Percentiles rank a stretch among this genome's conserved stretches.
Conservation (phyloP, 116 monocot genomes). For the Trichopus zeylanicus region DNA sequence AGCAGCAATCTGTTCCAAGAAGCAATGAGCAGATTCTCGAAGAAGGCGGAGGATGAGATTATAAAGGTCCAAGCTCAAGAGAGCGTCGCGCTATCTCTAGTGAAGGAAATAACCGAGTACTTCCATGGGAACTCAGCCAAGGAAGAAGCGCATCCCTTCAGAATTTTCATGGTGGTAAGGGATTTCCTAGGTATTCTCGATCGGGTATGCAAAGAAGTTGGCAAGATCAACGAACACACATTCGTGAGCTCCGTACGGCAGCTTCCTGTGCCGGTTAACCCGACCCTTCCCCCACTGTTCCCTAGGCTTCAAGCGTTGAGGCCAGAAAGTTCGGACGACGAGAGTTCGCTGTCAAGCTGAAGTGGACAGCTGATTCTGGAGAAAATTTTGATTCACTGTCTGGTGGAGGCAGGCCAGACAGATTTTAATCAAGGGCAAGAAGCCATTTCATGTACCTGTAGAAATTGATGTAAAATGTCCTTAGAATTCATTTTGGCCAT, state of each 20-base stretch:
- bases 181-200: constrained; percentile 59
- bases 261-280: constrained; percentile 15
- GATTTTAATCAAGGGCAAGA: background rate
- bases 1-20: constrained; percentile 27
- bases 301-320: constrained; percentile 16
- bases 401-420: background rate
- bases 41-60: constrained; percentile 44
- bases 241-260: constrained; percentile 5
- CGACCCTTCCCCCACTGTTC: constrained; percentile 7
- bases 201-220: constrained; percentile 68
- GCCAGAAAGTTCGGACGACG: constrained; percentile 23
- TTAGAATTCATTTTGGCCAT: background rate
- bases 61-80: constrained; percentile 37
- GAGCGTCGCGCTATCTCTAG: constrained; percentile 23
- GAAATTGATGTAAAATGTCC: constrained; percentile 5
- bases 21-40: constrained; percentile 44
- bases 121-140: constrained; percentile 68
- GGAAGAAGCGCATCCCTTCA: constrained; percentile 63
- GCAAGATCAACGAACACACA: constrained; percentile 29
- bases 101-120: constrained; percentile 59
- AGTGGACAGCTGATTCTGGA: background rate
- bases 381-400: constrained; percentile 2
- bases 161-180: constrained; percentile 65
- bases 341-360: constrained; percentile 13
- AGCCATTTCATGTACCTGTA: background rate